Evolutionary conservation across 345 rosid species (phyloP).

Genomic region (Hypericum perforatum): DNA sequence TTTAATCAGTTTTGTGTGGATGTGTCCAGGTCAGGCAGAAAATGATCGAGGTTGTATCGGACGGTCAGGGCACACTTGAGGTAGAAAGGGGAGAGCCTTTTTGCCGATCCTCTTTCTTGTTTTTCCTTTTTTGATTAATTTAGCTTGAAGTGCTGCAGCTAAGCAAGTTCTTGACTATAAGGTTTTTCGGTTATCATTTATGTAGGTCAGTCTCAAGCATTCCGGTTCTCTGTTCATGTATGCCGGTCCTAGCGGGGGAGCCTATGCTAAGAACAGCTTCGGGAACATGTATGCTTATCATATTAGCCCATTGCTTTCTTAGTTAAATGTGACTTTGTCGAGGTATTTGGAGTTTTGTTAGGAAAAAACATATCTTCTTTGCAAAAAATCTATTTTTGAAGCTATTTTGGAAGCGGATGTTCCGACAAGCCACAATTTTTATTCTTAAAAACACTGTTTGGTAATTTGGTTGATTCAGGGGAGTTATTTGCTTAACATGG

Average conservation of each 20-base stretch:
- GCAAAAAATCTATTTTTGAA: no score
- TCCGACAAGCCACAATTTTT: not conserved
- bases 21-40: constrained; percentile 56
- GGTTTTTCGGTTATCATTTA: constrained; percentile 12
- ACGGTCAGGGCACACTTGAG: constrained; percentile 80
- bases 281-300: constrained; percentile 64
- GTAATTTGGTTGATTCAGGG: not conserved
- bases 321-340: not conserved
- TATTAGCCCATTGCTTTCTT: not conserved
- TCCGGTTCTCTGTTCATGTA: constrained; percentile 99
- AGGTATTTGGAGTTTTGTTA: no score
- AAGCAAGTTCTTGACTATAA: constrained; percentile 2
- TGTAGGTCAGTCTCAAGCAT: constrained; percentile 87
- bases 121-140: not conserved
- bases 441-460: not conserved
- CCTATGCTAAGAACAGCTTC: constrained; percentile 98
- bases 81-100: constrained; percentile 30
- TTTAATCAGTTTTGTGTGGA: constrained; percentile 3
- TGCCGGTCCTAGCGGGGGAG: constrained; percentile 84
- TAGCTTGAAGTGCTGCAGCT: constrained; percentile 8
- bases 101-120: not conserved
- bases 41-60: constrained; percentile 88
- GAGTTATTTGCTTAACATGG: not conserved
- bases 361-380: no score
- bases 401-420: no score